These are phyloP conservation scores for Parietichytrium sp. DNA, from an alignment of 108 stramenopile species.

Conservation along the genomic window DNA sequence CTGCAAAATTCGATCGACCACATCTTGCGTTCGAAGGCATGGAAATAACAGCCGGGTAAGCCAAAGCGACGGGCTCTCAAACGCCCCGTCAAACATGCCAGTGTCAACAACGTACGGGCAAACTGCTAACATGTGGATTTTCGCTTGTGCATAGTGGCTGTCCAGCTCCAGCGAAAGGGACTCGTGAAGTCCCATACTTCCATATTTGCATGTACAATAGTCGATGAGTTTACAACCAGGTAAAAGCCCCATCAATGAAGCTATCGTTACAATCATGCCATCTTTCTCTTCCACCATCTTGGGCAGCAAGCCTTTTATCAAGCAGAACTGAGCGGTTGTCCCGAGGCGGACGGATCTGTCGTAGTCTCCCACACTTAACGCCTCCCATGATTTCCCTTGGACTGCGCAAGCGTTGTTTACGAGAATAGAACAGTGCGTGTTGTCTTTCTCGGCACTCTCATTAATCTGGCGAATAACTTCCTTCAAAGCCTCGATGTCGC, in stretches of 20 bases:
- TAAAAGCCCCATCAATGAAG: background rate
- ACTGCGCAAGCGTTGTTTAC: background rate
- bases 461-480: background rate
- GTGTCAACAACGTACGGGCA: conserved; percentile 25
- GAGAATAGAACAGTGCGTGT: background rate
- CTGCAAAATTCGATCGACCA: background rate
- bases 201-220: conserved; percentile 8
- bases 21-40: background rate
- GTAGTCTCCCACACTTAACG: background rate
- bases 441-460: background rate
- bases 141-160: too few species aligned
- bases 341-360: background rate
- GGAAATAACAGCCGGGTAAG: background rate
- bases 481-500: background rate
- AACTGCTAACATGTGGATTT: background rate
- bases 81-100: conserved; percentile 6
- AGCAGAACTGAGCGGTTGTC: background rate
- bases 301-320: background rate
- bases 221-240: background rate
- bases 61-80: background rate
- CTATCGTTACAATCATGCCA: background rate
- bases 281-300: background rate
- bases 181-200: background rate
- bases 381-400: background rate
- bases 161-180: background rate